Base-by-base conservation (phyloP, 129 eudicot genomes). In the Rutidosis leptorrhynchoides region DNA sequence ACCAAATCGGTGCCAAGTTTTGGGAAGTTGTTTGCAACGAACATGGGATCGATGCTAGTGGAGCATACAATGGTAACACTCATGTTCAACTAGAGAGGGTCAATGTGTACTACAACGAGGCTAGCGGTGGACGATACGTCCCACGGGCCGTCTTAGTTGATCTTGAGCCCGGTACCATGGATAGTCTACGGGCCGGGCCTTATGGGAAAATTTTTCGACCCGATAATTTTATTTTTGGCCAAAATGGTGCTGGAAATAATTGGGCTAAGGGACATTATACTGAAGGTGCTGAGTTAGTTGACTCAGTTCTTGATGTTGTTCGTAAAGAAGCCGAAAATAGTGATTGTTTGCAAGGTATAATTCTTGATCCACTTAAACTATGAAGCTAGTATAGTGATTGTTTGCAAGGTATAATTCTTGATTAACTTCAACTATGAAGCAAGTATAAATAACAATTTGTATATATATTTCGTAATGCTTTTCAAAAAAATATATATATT, bases 111-210 rank as follows among this genome's bases (percentile, higher is more conserved):
- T 85, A 78, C 72, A 85, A 85, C 23, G 96, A 89, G 78, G 96
- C 89, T 5, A 85, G 87, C 37, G 89, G 89, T 14, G 93, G 90
- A 6, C 70, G 96, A 68, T 85, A 83, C 33, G 96, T 89, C 43
- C 96, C 96, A 5, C 67, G 96, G 62, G 96, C 94, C 0, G 96
- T 89, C 32, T 42, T 89, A 65, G 67, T 89, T 70, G 96, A 89
- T 73, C 85, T 89, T 24, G 93, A 89, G 78, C 96, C 96, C 4
- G 96, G 96, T 1, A 83, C 90, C 2, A 89, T 89, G 96, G 96
- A 89, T 30, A 79, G 89, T 57, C 70, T 89, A 12, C 71, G 89
- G 11, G 82, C 89, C 6, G 86, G 96, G 21, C 89, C 96, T 25
- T 85, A 89, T 61, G 96, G 96, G 0, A 69, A 79, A 43, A 89